These are phyloP conservation scores for Vanderwaltozyma polyspora DNA, from an alignment of 805 yeast species.

Conservation along the genomic window DNA sequence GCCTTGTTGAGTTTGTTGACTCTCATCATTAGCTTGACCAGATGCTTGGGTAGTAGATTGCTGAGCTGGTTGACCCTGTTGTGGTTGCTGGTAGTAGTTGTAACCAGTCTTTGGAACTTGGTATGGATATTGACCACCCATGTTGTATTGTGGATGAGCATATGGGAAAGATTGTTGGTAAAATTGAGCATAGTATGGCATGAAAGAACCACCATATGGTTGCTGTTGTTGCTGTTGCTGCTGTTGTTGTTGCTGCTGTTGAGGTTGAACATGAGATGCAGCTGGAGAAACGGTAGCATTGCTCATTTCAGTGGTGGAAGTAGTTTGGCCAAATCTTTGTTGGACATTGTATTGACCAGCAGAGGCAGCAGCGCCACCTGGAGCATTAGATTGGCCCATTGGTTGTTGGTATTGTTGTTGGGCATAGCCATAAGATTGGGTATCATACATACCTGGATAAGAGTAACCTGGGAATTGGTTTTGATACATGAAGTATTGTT, in stretches of 20 bases:
- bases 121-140: slow-evolving; percentile 25
- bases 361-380: slow-evolving; percentile 5
- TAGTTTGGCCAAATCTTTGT: slow-evolving; percentile 19
- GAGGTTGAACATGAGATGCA: slow-evolving; percentile 16
- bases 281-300: slow-evolving; percentile 13
- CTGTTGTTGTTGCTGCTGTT: slow-evolving; percentile 12
- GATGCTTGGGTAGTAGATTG: slow-evolving; percentile 14
- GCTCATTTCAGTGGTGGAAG: slow-evolving; percentile 12
- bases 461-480: slow-evolving; percentile 29
- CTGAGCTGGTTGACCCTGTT: slow-evolving; percentile 9
- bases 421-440: slow-evolving; percentile 23
- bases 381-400: slow-evolving; percentile 8
- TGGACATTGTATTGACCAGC: slow-evolving; percentile 15
- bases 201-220: slow-evolving; percentile 25
- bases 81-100: slow-evolving; percentile 19
- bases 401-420: slow-evolving; percentile 22
- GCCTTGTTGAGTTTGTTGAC: slow-evolving; percentile 6
- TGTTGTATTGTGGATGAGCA: slow-evolving; percentile 28
- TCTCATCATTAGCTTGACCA: slow-evolving; percentile 5
- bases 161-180: slow-evolving; percentile 29
- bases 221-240: slow-evolving; percentile 14
- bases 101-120: slow-evolving; percentile 23
- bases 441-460: slow-evolving; percentile 28
- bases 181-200: slow-evolving; percentile 28
- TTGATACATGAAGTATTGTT: slow-evolving; percentile 29